Conservation (phyloP, 139 green algal genomes). For the Ettlia oleoabundans region DNA sequence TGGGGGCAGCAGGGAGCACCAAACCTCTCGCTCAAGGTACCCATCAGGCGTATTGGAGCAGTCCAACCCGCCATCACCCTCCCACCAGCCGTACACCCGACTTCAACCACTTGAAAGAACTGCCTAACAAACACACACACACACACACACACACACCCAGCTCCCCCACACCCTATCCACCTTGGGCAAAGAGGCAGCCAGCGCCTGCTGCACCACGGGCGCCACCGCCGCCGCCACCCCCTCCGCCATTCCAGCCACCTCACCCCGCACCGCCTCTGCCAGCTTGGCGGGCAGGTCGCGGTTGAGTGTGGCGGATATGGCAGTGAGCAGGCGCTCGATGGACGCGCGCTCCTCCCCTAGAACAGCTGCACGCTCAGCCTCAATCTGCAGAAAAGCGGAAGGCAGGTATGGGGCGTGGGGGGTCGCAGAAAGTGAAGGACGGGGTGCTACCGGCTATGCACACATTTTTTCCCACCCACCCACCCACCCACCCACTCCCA, state of each 20-base stretch:
- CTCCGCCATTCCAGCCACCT: conserved; percentile 20
- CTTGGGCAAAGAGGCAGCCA: conserved; percentile 36
- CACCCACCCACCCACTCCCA: neutral
- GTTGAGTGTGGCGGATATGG: conserved; percentile 52
- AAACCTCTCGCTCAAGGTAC: too few relatives aligned
- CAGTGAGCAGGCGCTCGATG: conserved; percentile 52
- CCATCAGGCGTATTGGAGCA: too few relatives aligned
- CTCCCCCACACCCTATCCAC: conserved; percentile 1
- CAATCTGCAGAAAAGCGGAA: conserved; percentile 36
- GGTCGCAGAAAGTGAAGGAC: too few relatives aligned
- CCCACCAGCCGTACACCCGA: too few relatives aligned
- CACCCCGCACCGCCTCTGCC: conserved; percentile 36
- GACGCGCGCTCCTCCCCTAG: conserved; percentile 49
- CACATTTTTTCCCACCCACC: too few relatives aligned
- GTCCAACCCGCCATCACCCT: too few relatives aligned
- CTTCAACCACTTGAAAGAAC: too few relatives aligned
- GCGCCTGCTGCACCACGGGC: conserved; percentile 29
- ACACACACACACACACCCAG: neutral
- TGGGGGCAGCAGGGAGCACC: too few relatives aligned
- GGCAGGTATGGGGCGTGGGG: too few relatives aligned
- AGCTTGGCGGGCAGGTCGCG: conserved; percentile 55
- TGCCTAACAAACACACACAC: neutral
- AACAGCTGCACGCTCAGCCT: conserved; percentile 45
- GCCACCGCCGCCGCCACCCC: conserved; percentile 28
- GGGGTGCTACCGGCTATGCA: too few relatives aligned